These are phyloP conservation scores for Aspergillus pseudonomiae DNA, from an alignment of 2,329 filamentous ascomycete genomes.

Conservation along the genomic window DNA sequence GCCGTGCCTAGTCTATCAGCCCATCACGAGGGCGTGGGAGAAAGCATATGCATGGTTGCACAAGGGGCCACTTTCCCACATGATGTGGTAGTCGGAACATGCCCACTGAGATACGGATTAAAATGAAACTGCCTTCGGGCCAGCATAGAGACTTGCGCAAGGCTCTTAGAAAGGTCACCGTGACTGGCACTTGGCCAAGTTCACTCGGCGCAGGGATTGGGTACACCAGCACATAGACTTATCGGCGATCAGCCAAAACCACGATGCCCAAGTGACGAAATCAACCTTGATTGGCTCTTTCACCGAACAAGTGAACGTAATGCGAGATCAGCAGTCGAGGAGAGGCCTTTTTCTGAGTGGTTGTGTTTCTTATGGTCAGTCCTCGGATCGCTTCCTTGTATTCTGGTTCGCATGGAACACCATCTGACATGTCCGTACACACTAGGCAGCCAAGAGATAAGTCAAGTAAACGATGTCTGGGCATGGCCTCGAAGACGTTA, in stretches of 20 bases:
- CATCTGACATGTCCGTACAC: slow-evolving; percentile 11
- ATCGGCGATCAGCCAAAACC: slow-evolving; percentile 4
- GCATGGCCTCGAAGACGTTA: background rate
- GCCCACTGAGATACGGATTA: background rate
- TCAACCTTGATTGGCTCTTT: slow-evolving; percentile 6
- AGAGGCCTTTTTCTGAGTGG: slow-evolving; percentile 8
- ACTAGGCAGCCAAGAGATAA: background rate
- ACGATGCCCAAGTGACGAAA: slow-evolving; percentile 2
- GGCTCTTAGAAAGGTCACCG: background rate
- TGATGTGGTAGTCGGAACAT: background rate
- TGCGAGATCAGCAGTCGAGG: slow-evolving; percentile 9
- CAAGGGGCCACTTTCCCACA: background rate
- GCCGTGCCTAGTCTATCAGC: background rate
- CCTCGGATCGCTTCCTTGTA: background rate
- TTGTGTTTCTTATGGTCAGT: slow-evolving; percentile 1
- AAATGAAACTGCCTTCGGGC: background rate
- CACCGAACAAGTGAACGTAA: slow-evolving; percentile 1
- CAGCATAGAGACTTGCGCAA: background rate
- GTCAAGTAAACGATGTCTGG: background rate
- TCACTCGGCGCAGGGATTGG: background rate
- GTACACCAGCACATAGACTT: slow-evolving; percentile 3
- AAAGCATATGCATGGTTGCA: slow-evolving; percentile 2
- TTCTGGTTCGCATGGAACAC: slow-evolving; percentile 3
- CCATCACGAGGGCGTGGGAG: slow-evolving; percentile 1
- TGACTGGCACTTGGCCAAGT: background rate